phyloP scores from a whole-genome alignment of 768 basidiomycete species.

The Boletus edulis region DNA sequence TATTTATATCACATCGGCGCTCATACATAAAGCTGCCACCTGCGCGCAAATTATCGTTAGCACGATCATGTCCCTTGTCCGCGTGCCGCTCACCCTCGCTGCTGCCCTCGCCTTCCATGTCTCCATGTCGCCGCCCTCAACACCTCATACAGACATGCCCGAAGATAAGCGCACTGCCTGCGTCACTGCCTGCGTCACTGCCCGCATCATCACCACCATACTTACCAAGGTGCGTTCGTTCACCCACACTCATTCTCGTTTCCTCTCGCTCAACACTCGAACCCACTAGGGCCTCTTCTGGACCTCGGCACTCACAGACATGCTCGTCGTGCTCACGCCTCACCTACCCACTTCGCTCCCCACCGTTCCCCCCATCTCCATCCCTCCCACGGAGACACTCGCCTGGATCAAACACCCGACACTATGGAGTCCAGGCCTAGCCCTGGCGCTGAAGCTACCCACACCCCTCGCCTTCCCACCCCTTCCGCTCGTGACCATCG shows the following conservation, averaged over 20 bases:
- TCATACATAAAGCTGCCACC: too few relatives aligned
- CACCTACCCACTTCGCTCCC: neutral
- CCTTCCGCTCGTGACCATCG: conserved; percentile 14
- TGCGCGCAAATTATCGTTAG: too few relatives aligned
- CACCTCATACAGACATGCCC: neutral
- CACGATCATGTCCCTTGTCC: conserved; percentile 26
- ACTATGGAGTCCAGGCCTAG: neutral
- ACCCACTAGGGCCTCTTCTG: conserved; percentile 16
- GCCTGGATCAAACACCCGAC: neutral
- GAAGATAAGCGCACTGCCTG: conserved; percentile 27
- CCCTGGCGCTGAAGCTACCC: neutral
- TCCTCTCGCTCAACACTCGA: neutral
- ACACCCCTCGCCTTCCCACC: neutral
- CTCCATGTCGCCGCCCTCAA: conserved; percentile 40
- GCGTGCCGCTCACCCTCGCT: conserved; percentile 43
- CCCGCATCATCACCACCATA: conserved; percentile 3
- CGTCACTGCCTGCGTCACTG: conserved; percentile 2
- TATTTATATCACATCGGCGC: too few relatives aligned
- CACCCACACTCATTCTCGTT: too few relatives aligned
- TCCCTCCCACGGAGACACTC: neutral
- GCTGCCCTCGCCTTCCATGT: conserved; percentile 44
- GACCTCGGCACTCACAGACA: conserved; percentile 10
- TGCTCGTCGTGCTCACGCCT: conserved; percentile 5
- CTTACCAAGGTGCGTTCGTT: conserved; percentile 17
- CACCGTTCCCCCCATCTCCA: neutral